These are phyloP conservation scores for Zea mays DNA, from an alignment of 176 grass and related monocot genomes.

Conservation along the genomic window DNA sequence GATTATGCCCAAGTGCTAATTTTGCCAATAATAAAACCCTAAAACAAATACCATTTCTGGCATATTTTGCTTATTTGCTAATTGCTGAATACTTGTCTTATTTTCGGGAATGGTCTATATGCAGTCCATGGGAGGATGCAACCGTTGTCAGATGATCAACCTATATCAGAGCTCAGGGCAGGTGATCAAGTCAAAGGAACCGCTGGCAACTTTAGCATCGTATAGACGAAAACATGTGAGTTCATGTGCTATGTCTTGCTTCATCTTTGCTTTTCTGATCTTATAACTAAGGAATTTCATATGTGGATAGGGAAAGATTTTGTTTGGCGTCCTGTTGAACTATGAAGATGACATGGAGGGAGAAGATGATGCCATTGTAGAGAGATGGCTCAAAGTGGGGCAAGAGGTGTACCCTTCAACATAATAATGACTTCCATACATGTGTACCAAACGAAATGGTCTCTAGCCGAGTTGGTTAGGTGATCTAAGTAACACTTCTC, in stretches of 20 bases:
- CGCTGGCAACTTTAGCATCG: slow-evolving; percentile 81
- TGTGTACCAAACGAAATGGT: no score
- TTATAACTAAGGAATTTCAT: slow-evolving; percentile 2
- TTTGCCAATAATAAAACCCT: background rate
- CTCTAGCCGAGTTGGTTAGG: no score
- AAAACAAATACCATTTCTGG: no score
- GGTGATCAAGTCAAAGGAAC: slow-evolving; percentile 73
- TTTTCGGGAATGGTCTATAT: slow-evolving; percentile 12
- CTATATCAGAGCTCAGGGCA: slow-evolving; percentile 59
- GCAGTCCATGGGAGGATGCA: slow-evolving; percentile 95
- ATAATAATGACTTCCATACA: slow-evolving; percentile 35
- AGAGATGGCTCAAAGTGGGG: slow-evolving; percentile 75
- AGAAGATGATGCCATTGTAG: slow-evolving; percentile 36
- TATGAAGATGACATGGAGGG: slow-evolving; percentile 52
- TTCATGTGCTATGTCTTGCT: background rate
- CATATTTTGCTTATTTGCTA: slow-evolving; percentile 5
- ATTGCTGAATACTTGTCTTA: background rate
- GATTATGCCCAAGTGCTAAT: background rate
- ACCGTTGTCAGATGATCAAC: slow-evolving; percentile 96
- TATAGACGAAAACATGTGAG: slow-evolving; percentile 76
- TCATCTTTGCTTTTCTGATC: background rate
- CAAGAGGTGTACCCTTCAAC: slow-evolving; percentile 64
- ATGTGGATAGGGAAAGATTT: slow-evolving; percentile 69
- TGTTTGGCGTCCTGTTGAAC: slow-evolving; percentile 78
- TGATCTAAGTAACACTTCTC: no score